A percentile compares a stretch with the other conserved stretches of the same genome.
These are phyloP conservation scores for Fusarium tricinctum DNA, from an alignment of 2,329 filamentous ascomycete genomes.

Conservation along the genomic window DNA sequence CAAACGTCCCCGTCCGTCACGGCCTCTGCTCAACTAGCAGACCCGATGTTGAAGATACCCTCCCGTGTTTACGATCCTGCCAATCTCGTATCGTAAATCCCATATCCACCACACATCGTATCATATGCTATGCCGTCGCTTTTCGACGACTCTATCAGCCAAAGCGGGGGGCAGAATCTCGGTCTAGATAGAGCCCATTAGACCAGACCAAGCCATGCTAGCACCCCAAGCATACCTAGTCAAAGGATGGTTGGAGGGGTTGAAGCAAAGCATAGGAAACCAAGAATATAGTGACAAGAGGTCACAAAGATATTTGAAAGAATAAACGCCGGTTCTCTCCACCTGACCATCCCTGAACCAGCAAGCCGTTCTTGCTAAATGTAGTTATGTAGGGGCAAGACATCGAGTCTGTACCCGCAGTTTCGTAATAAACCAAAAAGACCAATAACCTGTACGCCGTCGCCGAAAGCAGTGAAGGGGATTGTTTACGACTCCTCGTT, in stretches of 20 bases:
- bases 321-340: conserved; percentile 46
- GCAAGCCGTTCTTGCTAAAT: conserved; percentile 42
- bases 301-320: conserved; percentile 40
- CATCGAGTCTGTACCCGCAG: conserved; percentile 29
- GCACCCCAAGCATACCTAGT: conserved; percentile 8
- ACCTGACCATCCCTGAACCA: conserved; percentile 35
- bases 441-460: conserved; percentile 46
- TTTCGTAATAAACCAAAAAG: conserved; percentile 43
- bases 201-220: conserved; percentile 36
- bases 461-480: conserved; percentile 46
- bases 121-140: conserved; percentile 32
- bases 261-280: conserved; percentile 24
- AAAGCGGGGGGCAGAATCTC: conserved; percentile 36
- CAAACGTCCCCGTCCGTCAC: conserved; percentile 14
- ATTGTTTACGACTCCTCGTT: conserved; percentile 57
- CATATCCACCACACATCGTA: conserved; percentile 8
- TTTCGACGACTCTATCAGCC: conserved; percentile 43
- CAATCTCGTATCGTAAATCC: conserved; percentile 42
- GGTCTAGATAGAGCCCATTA: conserved; percentile 42
- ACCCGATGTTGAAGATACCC: conserved; percentile 5
- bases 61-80: conserved; percentile 36
- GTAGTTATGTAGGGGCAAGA: conserved; percentile 35
- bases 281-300: conserved; percentile 35
- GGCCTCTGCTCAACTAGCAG: conserved; percentile 31
- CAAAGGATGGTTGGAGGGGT: background rate